These are phyloP conservation scores for Microascus cirrosus DNA, from an alignment of 2,329 filamentous ascomycete species.

Conservation along the genomic window DNA sequence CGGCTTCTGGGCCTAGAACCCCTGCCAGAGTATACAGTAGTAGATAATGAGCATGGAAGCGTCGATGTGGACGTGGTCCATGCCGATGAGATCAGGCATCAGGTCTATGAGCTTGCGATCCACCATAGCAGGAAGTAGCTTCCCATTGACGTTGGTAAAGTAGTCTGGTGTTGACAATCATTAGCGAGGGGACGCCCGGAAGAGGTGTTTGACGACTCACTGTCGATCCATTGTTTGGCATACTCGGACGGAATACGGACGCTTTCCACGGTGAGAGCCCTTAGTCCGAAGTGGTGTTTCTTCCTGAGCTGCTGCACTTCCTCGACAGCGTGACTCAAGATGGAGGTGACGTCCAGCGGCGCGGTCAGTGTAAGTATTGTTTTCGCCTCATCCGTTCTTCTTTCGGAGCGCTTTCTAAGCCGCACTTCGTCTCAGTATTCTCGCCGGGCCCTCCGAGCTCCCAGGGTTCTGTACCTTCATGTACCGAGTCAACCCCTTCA, in stretches of 20 bases:
- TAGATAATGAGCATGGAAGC: constrained; percentile 2
- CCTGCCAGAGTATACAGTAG: constrained; percentile 4
- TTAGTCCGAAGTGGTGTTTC: not conserved
- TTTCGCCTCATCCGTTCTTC: not conserved
- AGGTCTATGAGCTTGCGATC: not conserved
- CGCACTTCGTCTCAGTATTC: constrained; percentile 27
- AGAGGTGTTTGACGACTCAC: not conserved
- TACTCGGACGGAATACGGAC: not conserved
- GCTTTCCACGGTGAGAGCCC: not conserved
- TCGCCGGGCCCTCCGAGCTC: constrained; percentile 48
- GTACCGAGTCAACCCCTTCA: constrained; percentile 64
- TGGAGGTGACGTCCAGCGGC: not conserved
- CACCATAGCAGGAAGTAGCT: not conserved
- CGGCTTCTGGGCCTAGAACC: not conserved
- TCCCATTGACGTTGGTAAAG: not conserved
- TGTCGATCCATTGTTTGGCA: not conserved
- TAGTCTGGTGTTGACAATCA: not conserved
- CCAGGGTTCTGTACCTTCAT: constrained; percentile 70
- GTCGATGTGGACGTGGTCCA: constrained; percentile 1
- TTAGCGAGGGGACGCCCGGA: not conserved
- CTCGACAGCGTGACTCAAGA: not conserved
- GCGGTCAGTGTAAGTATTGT: constrained; percentile 14
- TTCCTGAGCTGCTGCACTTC: not conserved
- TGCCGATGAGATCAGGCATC: not conserved
- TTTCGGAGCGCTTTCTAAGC: not conserved